A percentile compares a stretch with the other conserved stretches of the same genome.
Conservation (phyloP, 805 yeast species). For the Lipomyces yamadae region DNA sequence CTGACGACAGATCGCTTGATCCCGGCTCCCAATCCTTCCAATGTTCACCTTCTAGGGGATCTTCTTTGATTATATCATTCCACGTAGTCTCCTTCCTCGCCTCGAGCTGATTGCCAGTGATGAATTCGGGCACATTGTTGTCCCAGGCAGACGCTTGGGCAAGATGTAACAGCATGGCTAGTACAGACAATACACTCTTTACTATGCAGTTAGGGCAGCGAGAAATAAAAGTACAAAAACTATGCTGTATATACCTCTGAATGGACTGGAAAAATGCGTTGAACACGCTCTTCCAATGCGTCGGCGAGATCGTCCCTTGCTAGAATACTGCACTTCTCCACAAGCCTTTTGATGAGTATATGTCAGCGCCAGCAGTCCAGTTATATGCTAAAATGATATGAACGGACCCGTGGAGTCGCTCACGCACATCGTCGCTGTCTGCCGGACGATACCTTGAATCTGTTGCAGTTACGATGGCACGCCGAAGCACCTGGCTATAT, state of each 20-base stretch:
- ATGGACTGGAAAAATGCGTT: constrained; percentile 25
- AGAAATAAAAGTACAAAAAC: neutral
- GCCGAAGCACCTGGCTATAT: constrained; percentile 14
- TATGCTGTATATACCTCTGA: constrained; percentile 28
- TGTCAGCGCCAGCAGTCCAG: neutral
- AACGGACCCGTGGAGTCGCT: constrained; percentile 25
- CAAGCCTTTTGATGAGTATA: constrained; percentile 24
- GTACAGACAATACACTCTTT: constrained; percentile 16
- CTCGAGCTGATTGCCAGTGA: constrained; percentile 12
- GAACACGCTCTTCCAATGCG: constrained; percentile 39
- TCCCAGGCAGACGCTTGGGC: constrained; percentile 28
- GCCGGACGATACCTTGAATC: constrained; percentile 10
- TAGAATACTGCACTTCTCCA: constrained; percentile 41
- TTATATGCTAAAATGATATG: neutral
- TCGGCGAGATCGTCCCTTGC: constrained; percentile 44
- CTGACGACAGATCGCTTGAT: constrained; percentile 7
- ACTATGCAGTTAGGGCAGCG: neutral
- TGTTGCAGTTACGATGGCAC: constrained; percentile 16
- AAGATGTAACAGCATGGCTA: constrained; percentile 38
- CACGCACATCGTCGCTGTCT: constrained; percentile 16
- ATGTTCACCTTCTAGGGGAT: constrained; percentile 43
- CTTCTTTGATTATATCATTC: constrained; percentile 41
- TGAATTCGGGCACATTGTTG: constrained; percentile 15
- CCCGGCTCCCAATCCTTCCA: constrained; percentile 38
- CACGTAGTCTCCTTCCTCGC: constrained; percentile 31